These are phyloP conservation scores for Blastobotrys apis DNA, from an alignment of 1,139 yeast genomes.

Conservation along the genomic window DNA sequence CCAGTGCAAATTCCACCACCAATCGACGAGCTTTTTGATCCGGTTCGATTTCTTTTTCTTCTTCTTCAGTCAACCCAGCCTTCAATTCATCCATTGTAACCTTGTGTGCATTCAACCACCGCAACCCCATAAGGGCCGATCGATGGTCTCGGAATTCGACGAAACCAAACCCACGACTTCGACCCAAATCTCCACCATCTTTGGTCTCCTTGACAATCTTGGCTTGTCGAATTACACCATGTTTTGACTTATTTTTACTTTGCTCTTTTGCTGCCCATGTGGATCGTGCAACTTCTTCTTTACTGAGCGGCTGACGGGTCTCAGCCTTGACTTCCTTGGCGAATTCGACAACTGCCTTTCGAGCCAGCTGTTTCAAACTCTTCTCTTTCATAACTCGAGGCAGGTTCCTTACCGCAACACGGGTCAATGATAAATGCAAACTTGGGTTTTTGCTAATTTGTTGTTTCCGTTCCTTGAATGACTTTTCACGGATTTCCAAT, in stretches of 20 bases:
- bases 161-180: constrained; percentile 97
- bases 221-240: constrained; percentile 90
- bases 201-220: constrained; percentile 90
- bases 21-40: constrained; percentile 59
- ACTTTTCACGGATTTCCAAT: constrained; percentile 82
- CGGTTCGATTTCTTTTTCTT: constrained; percentile 44
- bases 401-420: constrained; percentile 88
- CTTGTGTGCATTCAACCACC: constrained; percentile 95
- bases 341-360: constrained; percentile 92
- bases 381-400: constrained; percentile 91
- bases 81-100: constrained; percentile 66
- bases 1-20: constrained; percentile 93
- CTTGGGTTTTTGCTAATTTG: constrained; percentile 89
- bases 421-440: constrained; percentile 83
- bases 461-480: constrained; percentile 79
- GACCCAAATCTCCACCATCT: constrained; percentile 79
- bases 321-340: constrained; percentile 84
- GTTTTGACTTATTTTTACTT: constrained; percentile 48
- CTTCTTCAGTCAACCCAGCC: constrained; percentile 70
- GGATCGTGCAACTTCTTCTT: constrained; percentile 84
- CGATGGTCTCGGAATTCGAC: constrained; percentile 90
- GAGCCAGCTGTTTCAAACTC: constrained; percentile 83
- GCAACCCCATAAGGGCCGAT: constrained; percentile 88
- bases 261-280: constrained; percentile 58
- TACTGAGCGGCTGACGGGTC: constrained; percentile 76